phyloP scores from a whole-genome alignment of 2,329 filamentous ascomycete genomes.

The Trichoderma asperellum region DNA sequence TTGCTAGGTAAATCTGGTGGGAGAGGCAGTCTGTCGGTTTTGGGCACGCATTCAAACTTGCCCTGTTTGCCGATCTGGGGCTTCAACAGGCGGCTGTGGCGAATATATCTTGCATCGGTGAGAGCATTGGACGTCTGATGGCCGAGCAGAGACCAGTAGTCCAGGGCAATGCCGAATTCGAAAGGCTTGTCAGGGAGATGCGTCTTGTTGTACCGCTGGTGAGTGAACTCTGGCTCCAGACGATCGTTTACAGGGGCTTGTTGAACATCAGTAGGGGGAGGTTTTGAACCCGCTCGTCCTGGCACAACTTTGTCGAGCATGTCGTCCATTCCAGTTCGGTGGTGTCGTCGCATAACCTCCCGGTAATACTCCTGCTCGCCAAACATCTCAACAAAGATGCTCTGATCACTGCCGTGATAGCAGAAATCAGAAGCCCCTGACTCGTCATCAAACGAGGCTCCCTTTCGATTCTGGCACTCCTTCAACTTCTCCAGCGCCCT shows the following conservation, averaged over 20 bases:
- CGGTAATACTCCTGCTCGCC: slow-evolving; percentile 40
- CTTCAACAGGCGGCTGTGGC: slow-evolving; percentile 31
- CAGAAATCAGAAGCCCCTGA: slow-evolving; percentile 30
- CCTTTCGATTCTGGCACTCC: slow-evolving; percentile 30
- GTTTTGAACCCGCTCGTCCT: slow-evolving; percentile 33
- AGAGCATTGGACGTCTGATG: slow-evolving; percentile 36
- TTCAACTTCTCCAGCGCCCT: slow-evolving; percentile 34
- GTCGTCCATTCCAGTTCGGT: slow-evolving; percentile 32
- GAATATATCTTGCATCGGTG: slow-evolving; percentile 35
- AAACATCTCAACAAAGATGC: slow-evolving; percentile 38
- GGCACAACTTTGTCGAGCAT: slow-evolving; percentile 33
- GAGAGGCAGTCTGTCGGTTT: slow-evolving; percentile 28
- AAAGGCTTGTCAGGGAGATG: slow-evolving; percentile 33
- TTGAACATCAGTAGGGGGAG: slow-evolving; percentile 31
- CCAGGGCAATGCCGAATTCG: slow-evolving; percentile 38
- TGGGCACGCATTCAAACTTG: slow-evolving; percentile 33
- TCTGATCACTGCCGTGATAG: slow-evolving; percentile 38
- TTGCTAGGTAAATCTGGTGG: slow-evolving; percentile 16
- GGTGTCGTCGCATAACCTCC: slow-evolving; percentile 38
- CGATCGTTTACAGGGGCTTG: slow-evolving; percentile 31
- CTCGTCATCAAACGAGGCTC: slow-evolving; percentile 30
- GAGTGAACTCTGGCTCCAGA: slow-evolving; percentile 35
- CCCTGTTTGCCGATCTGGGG: slow-evolving; percentile 33
- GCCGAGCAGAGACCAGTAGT: slow-evolving; percentile 37
- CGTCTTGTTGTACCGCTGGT: slow-evolving; percentile 32